phyloP scores from a whole-genome alignment of 257 asterid species.

The Coffea eugenioides region DNA sequence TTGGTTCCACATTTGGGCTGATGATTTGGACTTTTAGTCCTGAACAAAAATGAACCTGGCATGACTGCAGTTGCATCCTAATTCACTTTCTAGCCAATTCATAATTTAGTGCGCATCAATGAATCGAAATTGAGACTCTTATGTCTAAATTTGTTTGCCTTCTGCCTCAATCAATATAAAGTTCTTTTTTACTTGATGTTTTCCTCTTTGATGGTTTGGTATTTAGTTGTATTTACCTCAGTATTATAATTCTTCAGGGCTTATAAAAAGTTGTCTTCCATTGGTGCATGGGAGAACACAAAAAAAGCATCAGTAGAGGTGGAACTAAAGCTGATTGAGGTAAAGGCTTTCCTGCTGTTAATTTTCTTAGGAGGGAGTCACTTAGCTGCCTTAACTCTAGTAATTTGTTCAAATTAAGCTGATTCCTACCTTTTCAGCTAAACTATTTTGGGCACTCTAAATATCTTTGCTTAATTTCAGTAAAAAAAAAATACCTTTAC shows the following conservation, averaged over 20 bases:
- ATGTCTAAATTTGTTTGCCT: neutral
- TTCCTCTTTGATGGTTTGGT: neutral
- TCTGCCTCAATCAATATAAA: neutral
- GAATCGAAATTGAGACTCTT: neutral
- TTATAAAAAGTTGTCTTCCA: slow-evolving; percentile 36
- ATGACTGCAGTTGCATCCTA: too few species aligned
- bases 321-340: slow-evolving; percentile 53
- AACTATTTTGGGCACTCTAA: neutral
- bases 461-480: neutral
- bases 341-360: slow-evolving; percentile 5
- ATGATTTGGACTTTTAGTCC: too few species aligned
- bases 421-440: neutral
- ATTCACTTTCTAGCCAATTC: too few species aligned
- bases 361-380: neutral
- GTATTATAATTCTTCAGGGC: slow-evolving; percentile 40
- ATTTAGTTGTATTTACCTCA: neutral
- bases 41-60: too few species aligned
- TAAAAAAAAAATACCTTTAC: neutral
- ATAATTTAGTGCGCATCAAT: neutral
- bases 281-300: slow-evolving; percentile 57
- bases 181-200: neutral
- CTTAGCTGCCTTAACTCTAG: neutral
- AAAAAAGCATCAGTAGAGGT: slow-evolving; percentile 49
- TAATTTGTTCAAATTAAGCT: too few species aligned
- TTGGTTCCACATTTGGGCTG: too few species aligned